Conservation (phyloP, 768 basidiomycete species). For the Kondoa malvinella region DNA sequence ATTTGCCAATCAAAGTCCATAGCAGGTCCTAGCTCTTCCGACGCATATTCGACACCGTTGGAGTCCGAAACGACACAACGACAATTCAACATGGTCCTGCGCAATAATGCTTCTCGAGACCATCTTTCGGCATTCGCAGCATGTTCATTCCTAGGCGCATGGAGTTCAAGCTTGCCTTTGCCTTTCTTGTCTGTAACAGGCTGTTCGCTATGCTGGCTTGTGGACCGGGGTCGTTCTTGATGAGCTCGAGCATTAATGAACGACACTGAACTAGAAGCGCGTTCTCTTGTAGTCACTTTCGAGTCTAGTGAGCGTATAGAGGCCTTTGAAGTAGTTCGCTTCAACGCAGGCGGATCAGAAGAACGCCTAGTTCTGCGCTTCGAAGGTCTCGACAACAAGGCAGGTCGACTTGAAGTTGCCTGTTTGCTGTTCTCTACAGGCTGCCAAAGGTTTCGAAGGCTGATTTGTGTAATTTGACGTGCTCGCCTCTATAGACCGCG, state of each 20-base stretch:
- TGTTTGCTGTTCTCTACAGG: not conserved
- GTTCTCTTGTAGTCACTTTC: not conserved
- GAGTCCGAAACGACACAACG: not conserved
- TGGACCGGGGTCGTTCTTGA: no score
- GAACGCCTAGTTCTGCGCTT: not conserved
- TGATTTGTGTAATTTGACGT: not conserved
- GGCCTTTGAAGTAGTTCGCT: not conserved
- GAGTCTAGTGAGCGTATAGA: not conserved
- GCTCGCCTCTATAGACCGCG: not conserved
- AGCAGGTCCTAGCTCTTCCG: not conserved
- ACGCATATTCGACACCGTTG: not conserved
- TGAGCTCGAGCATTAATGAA: not conserved
- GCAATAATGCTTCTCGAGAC: not conserved
- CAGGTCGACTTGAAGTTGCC: not conserved
- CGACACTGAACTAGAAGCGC: not conserved
- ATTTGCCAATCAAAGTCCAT: conserved; percentile 7
- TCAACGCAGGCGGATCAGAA: not conserved
- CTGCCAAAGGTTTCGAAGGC: not conserved
- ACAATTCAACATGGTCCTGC: not conserved
- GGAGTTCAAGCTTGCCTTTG: not conserved
- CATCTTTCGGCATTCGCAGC: not conserved
- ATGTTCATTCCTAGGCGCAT: conserved; percentile 3
- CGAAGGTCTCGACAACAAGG: not conserved
- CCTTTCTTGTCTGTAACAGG: not conserved
- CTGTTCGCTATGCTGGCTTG: not conserved